A percentile compares a stretch with the other conserved stretches of the same genome.
These are phyloP conservation scores for Aspergillus calidoustus DNA, from an alignment of 2,329 filamentous ascomycete genomes.

Conservation along the genomic window DNA sequence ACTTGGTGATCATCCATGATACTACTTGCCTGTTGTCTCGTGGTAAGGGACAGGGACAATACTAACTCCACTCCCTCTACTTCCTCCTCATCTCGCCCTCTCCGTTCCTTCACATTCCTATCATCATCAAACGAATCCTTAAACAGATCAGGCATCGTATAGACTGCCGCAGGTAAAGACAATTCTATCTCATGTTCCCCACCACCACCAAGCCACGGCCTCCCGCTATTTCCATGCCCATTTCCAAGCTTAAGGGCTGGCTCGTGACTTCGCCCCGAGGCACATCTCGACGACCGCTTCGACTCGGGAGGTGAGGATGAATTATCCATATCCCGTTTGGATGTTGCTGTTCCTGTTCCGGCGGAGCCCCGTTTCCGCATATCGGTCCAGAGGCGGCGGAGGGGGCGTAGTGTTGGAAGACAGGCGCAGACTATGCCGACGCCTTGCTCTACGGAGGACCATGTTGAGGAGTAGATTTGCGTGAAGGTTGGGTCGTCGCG, in stretches of 20 bases:
- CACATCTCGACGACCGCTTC: background rate
- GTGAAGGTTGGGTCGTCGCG: constrained; percentile 24
- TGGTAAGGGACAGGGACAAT: too few relatives aligned
- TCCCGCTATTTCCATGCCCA: too few relatives aligned
- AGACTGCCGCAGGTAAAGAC: background rate
- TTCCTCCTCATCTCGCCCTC: background rate
- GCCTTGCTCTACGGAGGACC: constrained; percentile 36
- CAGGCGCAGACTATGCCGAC: constrained; percentile 35
- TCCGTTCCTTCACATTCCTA: background rate
- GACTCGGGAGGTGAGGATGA: background rate
- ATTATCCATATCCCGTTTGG: background rate
- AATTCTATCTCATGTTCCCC: background rate
- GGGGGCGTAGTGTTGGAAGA: constrained; percentile 30
- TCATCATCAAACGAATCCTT: background rate
- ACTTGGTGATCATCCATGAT: background rate
- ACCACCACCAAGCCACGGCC: background rate
- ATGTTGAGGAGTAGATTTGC: constrained; percentile 26
- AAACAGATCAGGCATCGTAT: background rate
- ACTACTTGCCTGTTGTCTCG: too few relatives aligned
- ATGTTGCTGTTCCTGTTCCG: background rate
- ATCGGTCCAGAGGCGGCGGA: background rate
- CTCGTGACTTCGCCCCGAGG: background rate
- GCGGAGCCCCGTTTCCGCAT: background rate
- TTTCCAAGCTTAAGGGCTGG: background rate
- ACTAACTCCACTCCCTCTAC: background rate